Evolutionary conservation across 345 rosid genomes (phyloP), one percentile per base, ranked within the genome.

Genomic region (Turritis glabra): DNA sequence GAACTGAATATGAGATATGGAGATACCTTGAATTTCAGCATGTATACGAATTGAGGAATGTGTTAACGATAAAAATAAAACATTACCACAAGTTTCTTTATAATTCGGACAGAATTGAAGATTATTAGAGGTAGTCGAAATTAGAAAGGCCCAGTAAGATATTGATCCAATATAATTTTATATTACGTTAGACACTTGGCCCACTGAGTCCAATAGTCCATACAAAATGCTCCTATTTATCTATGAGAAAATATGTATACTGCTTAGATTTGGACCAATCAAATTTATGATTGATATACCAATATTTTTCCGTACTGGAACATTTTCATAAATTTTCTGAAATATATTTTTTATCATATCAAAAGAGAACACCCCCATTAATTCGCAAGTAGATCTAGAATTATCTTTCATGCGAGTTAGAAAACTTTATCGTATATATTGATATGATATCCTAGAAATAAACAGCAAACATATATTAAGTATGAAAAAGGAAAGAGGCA

Each of bases 181-280:
- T n/a, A n/a, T n/a, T n/a, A n/a, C n/a, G n/a, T n/a, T n/a, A n/a
- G n/a, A 17, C 15, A 30, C 14, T 30, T 30, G 23, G 41, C 62
- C 62, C 62, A 56, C 3, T 56, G 23, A 56, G 23, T 56, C n/a
- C n/a, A n/a, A n/a, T n/a, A n/a, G n/a, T n/a, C n/a, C n/a, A 56
- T 30, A 55, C 1, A n/a, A n/a, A 27, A 33, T 57, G 26, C 10
- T 57, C 14, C 11, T 57, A 10, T 30, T 55, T n/a, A 23, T 23
- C 8, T 17, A 17, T 18, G 8, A 8, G 5, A 41, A 41, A 4
- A 38, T 12, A 41, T 41, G 46, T 8, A 1, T 18, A 18, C 21
- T 47, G 23, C 23, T 7, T 46, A 18, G 55, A 51, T n/a, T n/a
- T n/a, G n/a, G n/a, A n/a, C n/a, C n/a, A n/a, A n/a, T n/a, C n/a